Base-by-base conservation (phyloP, 148 eudicot species). In the Chenopodium suecicum region DNA sequence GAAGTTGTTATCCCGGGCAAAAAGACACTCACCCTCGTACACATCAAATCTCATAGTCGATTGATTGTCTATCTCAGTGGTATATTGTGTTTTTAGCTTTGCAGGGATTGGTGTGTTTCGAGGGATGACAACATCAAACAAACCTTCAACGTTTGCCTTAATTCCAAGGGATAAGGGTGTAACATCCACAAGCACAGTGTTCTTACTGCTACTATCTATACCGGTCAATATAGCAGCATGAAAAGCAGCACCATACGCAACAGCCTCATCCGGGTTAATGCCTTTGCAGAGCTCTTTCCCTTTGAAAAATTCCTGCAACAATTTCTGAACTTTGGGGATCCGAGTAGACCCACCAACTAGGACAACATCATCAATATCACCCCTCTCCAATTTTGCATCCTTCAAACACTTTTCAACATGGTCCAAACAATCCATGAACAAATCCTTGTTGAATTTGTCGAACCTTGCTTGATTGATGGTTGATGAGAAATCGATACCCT, bases 251-350 rank as follows among this genome's bases (percentile, higher is more conserved):
- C 82, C 82, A 70, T 54, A 34, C 4, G 82, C 82, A 19, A 79
- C 82, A 13, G 67, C 82, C 22, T 79, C 82, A 54, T 79, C 81
- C 12, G 75, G 75, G 27, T 78, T 67, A 29, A 78, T 78, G 27
- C 23, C 50, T 67, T 67, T 78, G 47, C 63, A 66, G 31, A 78
- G 74, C n/a, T 32, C 16, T 25, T 78, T 78, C 14, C 62, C 74
- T 0, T 17, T 22, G 37, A 78, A 78, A 17, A 44, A 67, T 0
- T 31, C 63, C 10, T 67, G 80, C 73, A 78, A 48, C 7, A 78
- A 9, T 19, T 67, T 62, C 54, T 78, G 80, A 31, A 78, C 60
- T 23, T 78, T 78, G 0, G 80, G 80, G 23, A 78, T 78, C 29
- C 80, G 12, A 47, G 63, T 67, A 3, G 80, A 78, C 14, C 80